Evolutionary conservation across 2,329 filamentous ascomycete species (phyloP).

Genomic region (Cladosporium sp.): DNA sequence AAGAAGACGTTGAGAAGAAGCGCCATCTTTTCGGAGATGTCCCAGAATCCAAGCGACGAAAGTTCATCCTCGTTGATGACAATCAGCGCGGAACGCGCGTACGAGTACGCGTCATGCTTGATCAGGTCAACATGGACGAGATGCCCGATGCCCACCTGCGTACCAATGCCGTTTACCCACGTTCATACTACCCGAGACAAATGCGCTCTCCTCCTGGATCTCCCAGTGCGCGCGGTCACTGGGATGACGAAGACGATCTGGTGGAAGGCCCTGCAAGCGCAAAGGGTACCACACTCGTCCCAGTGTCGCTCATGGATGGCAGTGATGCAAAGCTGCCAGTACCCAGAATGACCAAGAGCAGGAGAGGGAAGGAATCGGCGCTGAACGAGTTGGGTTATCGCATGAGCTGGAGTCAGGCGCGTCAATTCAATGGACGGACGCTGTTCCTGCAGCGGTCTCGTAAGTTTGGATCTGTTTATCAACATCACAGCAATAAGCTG

Average conservation of each 20-base stretch:
- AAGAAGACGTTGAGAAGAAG: slow-evolving; percentile 57
- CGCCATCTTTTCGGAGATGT: slow-evolving; percentile 81
- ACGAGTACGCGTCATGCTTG: slow-evolving; percentile 87
- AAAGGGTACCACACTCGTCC: slow-evolving; percentile 50
- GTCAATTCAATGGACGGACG: slow-evolving; percentile 82
- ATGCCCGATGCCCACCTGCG: slow-evolving; percentile 95
- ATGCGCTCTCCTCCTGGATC: slow-evolving; percentile 84
- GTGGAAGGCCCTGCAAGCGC: slow-evolving; percentile 43
- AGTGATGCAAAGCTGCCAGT: slow-evolving; percentile 71
- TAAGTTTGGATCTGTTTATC: slow-evolving; percentile 56
- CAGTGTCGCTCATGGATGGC: slow-evolving; percentile 61
- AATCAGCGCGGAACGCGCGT: slow-evolving; percentile 76
- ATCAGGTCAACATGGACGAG: slow-evolving; percentile 89
- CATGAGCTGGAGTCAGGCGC: slow-evolving; percentile 95
- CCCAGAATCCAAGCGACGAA: slow-evolving; percentile 86
- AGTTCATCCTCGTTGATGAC: slow-evolving; percentile 95
- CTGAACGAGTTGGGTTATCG: slow-evolving; percentile 91
- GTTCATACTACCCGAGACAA: slow-evolving; percentile 88
- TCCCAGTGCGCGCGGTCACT: slow-evolving; percentile 72
- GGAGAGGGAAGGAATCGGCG: slow-evolving; percentile 78
- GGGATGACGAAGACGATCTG: slow-evolving; percentile 65
- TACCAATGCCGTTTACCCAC: slow-evolving; percentile 83
- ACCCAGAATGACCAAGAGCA: slow-evolving; percentile 68
- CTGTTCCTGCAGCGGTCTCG: slow-evolving; percentile 88
- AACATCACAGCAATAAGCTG: not conserved